Conservation (phyloP, 2,329 filamentous ascomycete genomes). For the Ophiostoma perfectum region DNA sequence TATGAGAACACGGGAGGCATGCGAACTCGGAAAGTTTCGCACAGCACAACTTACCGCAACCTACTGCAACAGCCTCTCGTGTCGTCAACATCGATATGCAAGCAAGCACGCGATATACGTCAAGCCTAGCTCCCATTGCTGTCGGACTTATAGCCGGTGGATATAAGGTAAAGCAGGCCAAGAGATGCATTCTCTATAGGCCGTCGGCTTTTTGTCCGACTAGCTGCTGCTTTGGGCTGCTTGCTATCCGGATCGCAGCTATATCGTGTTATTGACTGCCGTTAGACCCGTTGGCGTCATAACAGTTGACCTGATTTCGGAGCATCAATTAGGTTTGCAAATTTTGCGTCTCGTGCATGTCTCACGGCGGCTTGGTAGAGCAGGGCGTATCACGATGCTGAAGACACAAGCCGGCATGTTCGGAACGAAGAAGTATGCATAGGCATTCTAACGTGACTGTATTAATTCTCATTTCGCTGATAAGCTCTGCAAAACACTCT, state of each 20-base stretch:
- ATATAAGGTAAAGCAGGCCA: neutral
- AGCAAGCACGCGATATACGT: neutral
- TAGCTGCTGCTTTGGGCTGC: neutral
- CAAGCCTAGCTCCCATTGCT: neutral
- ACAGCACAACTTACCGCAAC: too few relatives aligned
- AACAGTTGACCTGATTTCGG: neutral
- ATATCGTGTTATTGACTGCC: neutral
- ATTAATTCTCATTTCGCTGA: neutral
- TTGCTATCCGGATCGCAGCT: neutral
- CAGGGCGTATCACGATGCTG: neutral
- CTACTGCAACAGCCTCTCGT: neutral
- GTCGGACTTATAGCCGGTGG: slow-evolving; percentile 2
- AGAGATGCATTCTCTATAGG: neutral
- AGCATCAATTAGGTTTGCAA: neutral
- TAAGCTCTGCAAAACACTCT: neutral
- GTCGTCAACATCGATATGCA: neutral
- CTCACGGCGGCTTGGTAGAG: neutral
- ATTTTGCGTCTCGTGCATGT: neutral
- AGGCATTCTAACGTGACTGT: neutral
- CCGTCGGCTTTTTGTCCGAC: neutral
- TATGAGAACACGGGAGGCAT: too few relatives aligned
- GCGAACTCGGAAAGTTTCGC: too few relatives aligned
- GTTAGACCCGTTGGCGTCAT: neutral
- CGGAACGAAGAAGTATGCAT: neutral
- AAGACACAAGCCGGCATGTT: neutral